Percentiles rank a stretch among this genome's conserved stretches.
Evolutionary conservation across 2,329 filamentous ascomycete species (phyloP).

Genomic region (Colletotrichum sp.): DNA sequence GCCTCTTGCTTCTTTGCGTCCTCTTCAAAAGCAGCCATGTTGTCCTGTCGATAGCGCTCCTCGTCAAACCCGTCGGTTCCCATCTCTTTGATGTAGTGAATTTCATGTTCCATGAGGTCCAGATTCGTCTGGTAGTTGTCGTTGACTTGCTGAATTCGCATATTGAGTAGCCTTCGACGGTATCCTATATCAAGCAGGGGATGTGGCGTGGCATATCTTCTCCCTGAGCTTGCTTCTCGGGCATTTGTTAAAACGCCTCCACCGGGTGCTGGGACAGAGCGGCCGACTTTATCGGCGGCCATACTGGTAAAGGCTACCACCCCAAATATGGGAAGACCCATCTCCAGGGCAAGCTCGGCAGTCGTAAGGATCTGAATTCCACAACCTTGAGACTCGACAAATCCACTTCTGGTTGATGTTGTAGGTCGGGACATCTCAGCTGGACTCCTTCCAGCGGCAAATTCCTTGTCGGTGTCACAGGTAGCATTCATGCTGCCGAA

Average conservation of each 20-base stretch:
- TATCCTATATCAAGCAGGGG: conserved; percentile 97
- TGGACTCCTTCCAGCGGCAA: conserved; percentile 29
- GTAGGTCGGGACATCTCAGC: conserved; percentile 39
- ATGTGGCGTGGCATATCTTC: conserved; percentile 76
- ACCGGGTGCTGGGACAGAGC: conserved; percentile 43
- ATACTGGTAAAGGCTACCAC: conserved; percentile 36
- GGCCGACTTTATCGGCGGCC: conserved; percentile 35
- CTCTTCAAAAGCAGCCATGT: conserved; percentile 2
- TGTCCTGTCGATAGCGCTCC: conserved; percentile 5
- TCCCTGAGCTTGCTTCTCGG: conserved; percentile 70
- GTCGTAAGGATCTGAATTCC: conserved; percentile 38
- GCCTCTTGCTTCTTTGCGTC: conserved; percentile 23
- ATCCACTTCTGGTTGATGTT: conserved; percentile 34
- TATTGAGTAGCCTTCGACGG: conserved; percentile 89
- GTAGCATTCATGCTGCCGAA: conserved; percentile 42
- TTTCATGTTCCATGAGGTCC: conserved; percentile 9
- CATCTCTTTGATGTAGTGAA: not conserved
- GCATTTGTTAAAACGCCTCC: conserved; percentile 37
- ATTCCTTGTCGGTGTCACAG: conserved; percentile 32
- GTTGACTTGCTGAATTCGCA: conserved; percentile 90
- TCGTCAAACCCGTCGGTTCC: not conserved
- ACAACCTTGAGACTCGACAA: conserved; percentile 39
- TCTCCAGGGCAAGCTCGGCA: conserved; percentile 36
- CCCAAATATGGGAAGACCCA: conserved; percentile 37
- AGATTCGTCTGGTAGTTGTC: conserved; percentile 11